These are phyloP conservation scores for Talaromyces sp. DNA, from an alignment of 2,329 filamentous ascomycete genomes.

Conservation along the genomic window DNA sequence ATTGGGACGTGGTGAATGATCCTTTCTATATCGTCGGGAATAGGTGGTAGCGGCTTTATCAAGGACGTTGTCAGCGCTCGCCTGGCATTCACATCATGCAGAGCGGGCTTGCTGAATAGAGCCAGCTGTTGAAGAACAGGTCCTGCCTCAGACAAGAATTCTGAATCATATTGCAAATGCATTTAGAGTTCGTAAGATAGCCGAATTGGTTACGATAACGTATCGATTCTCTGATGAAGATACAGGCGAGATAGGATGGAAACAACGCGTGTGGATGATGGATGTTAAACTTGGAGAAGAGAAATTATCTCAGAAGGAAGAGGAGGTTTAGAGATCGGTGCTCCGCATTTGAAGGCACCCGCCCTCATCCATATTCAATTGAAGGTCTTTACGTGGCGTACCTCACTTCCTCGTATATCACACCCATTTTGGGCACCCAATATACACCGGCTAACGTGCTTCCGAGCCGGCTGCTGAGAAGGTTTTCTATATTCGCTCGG, in stretches of 20 bases:
- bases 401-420: no score
- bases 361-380: no score
- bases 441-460: no score
- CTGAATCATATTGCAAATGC: constrained; percentile 18
- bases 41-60: not conserved
- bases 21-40: constrained; percentile 16
- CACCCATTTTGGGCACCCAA: not conserved
- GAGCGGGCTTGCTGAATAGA: not conserved
- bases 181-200: constrained; percentile 1
- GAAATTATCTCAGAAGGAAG: no score
- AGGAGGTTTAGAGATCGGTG: no score
- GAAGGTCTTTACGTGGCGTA: no score
- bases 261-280: no score
- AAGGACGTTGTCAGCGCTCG: constrained; percentile 2
- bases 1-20: constrained; percentile 6
- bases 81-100: constrained; percentile 10
- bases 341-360: no score
- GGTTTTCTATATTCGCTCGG: no score
- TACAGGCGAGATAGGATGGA: no score
- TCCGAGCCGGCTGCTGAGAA: not conserved
- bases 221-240: not conserved
- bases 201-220: not conserved
- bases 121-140: constrained; percentile 10
- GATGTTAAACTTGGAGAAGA: no score
- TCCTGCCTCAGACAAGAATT: constrained; percentile 13